Base-by-base conservation (phyloP, 176 grass and related monocot species). In the Tuctoria greenei region DNA sequence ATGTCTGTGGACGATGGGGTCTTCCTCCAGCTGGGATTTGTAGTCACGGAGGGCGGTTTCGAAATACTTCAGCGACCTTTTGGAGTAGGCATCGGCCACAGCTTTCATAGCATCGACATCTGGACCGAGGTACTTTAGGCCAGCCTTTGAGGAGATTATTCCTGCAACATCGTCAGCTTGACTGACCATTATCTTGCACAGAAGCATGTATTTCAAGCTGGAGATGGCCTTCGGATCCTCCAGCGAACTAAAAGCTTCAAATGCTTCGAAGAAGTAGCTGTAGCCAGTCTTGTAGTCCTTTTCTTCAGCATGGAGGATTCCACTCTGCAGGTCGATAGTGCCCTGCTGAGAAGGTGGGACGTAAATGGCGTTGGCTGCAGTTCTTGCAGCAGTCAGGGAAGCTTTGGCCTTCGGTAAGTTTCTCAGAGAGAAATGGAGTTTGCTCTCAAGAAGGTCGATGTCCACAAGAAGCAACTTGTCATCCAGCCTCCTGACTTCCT, bases 191-290 rank as follows among this genome's bases (percentile, higher is more conserved):
- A 93, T 93, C 80, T 93, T 93, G 86, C 90, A 93, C 60, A 93
- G 71, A 18, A 93, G 86, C 90, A 89, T 93, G 83, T 89, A 93
- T 59, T 93, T 93, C 34, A 89, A 57, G 72, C 90, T 89, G 66
- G 86, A 93, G 28, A 89, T 84, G 15, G 90, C 90, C 10, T 78
- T 78, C 0, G 86, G 76, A 73, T 89, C 90, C 71, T 89, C 90
- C 24, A 93, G 80, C n/a, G 86, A 77, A 84, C 73, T 89, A 69
- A 93, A 93, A 20, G 90, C 90, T 81, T 93, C 90, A 78, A 90
- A 92, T 35, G 93, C 93, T 80, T 96, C 93, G 37, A 96, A 92
- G 72, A 92, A 96, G 78, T 96, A 96, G 78, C 93, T 92, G 74
- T 96, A 96, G 13, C 67, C 89, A 41, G 89, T 96, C 71, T 96